phyloP scores from a whole-genome alignment of 179 eudicot species.

The Patellifolia procumbens region DNA sequence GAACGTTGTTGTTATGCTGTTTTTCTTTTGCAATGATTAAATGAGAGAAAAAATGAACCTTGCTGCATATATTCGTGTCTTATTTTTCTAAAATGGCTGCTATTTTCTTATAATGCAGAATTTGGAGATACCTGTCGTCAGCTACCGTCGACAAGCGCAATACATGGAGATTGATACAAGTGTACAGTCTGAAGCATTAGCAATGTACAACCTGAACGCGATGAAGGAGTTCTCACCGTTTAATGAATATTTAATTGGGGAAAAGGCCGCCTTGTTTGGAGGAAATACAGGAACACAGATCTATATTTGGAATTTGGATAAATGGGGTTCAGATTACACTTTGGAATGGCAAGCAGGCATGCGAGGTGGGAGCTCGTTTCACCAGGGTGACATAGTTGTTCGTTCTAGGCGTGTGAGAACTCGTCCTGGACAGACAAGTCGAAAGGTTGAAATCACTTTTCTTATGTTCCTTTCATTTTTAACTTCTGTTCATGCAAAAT shows the following conservation, averaged over 20 bases:
- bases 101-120: slow-evolving; percentile 40
- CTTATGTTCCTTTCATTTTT: background rate
- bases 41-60: slow-evolving; percentile 60
- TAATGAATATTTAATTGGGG: slow-evolving; percentile 74
- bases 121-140: slow-evolving; percentile 72
- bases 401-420: slow-evolving; percentile 69
- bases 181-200: slow-evolving; percentile 50
- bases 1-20: slow-evolving; percentile 65
- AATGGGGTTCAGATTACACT: slow-evolving; percentile 68
- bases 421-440: slow-evolving; percentile 77
- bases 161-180: slow-evolving; percentile 60
- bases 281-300: slow-evolving; percentile 70
- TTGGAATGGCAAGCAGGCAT: slow-evolving; percentile 56
- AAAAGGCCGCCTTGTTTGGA: slow-evolving; percentile 56
- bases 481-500: background rate
- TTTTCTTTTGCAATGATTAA: slow-evolving; percentile 70
- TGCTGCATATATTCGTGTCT: background rate
- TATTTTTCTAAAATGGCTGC: background rate
- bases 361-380: slow-evolving; percentile 50
- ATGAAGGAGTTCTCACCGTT: slow-evolving; percentile 78
- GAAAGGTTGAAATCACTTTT: slow-evolving; percentile 31
- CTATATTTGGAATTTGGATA: slow-evolving; percentile 75
- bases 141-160: slow-evolving; percentile 53
- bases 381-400: slow-evolving; percentile 64
- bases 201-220: slow-evolving; percentile 50